phyloP scores from a whole-genome alignment of 306 rosid genomes.

The Styphnolobium japonicum region DNA sequence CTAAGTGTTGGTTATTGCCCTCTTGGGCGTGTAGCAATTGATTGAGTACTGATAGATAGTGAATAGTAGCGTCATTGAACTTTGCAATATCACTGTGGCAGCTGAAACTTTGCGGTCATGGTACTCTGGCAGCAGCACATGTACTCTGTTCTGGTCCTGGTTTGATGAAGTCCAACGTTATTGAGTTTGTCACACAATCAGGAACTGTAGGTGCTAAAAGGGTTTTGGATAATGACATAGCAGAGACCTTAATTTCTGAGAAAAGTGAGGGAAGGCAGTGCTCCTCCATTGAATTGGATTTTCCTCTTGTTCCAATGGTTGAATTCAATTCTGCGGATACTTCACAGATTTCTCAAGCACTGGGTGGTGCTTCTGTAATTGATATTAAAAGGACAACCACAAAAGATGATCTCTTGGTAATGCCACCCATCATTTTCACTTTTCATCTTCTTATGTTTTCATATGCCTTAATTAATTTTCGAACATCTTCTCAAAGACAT shows the following conservation, averaged over 20 bases:
- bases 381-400: conserved; percentile 22
- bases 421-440: not conserved
- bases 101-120: conserved; percentile 64
- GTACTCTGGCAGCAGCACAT: conserved; percentile 56
- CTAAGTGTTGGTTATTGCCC: no score
- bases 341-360: conserved; percentile 23
- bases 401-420: conserved; percentile 36
- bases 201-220: conserved; percentile 40
- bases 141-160: conserved; percentile 20
- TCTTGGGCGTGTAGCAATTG: not conserved
- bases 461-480: not conserved
- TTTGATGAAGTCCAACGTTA: conserved; percentile 24
- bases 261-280: not conserved
- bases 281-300: conserved; percentile 32
- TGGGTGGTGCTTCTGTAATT: conserved; percentile 27
- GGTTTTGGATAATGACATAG: not conserved
- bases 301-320: conserved; percentile 8
- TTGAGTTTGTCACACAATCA: conserved; percentile 48
- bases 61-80: not conserved
- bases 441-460: not conserved
- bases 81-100: not conserved
- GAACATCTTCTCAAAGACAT: no score
- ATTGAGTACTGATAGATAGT: not conserved
- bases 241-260: not conserved
- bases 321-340: conserved; percentile 29